Conservation (phyloP, 139 green algal genomes). For the Chlorella vulgaris region DNA sequence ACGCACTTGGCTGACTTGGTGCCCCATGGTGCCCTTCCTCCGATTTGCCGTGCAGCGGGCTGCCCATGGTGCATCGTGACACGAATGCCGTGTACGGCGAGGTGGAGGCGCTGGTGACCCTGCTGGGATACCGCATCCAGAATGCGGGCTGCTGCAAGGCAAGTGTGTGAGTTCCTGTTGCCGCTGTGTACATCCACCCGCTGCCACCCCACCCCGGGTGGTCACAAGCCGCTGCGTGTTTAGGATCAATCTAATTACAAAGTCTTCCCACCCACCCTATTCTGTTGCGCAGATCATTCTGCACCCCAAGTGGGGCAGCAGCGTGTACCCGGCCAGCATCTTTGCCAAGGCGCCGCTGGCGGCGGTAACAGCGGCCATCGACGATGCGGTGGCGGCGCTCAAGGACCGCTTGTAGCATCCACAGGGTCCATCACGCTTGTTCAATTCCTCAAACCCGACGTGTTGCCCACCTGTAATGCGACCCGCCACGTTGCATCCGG, state of each 20-base stretch:
- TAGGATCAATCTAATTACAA: no score
- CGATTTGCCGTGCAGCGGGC: slow-evolving; percentile 80
- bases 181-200: not conserved
- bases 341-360: slow-evolving; percentile 82
- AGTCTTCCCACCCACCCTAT: no score
- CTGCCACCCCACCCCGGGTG: no score
- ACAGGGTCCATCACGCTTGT: not conserved
- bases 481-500: no score
- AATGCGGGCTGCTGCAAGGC: slow-evolving; percentile 88
- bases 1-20: not conserved
- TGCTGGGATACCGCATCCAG: slow-evolving; percentile 67
- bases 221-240: not conserved
- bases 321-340: slow-evolving; percentile 91
- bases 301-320: slow-evolving; percentile 89
- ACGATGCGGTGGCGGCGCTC: slow-evolving; percentile 11
- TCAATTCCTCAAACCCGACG: no score
- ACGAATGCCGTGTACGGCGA: slow-evolving; percentile 79
- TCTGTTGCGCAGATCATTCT: slow-evolving; percentile 76
- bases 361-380: slow-evolving; percentile 1
- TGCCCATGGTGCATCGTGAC: slow-evolving; percentile 88
- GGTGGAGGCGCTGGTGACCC: slow-evolving; percentile 77
- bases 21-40: no score
- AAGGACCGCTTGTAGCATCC: slow-evolving; percentile 2
- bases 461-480: no score
- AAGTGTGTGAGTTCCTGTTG: no score